These are phyloP conservation scores for Prasinococcaceae sp. DNA, from an alignment of 139 green algal genomes.

Conservation along the genomic window DNA sequence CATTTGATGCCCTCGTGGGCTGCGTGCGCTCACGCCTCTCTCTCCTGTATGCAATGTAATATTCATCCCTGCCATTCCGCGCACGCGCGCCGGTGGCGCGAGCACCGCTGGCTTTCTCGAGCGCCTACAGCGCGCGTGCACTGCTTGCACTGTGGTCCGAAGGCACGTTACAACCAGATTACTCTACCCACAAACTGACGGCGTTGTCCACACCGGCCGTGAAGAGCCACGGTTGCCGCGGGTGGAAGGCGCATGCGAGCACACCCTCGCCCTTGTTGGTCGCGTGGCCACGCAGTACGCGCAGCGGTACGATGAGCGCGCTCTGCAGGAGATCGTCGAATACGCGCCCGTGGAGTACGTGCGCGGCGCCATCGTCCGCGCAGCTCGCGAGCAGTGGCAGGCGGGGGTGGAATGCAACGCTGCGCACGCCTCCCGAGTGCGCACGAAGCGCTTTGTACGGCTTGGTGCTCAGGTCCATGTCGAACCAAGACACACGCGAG, in stretches of 20 bases:
- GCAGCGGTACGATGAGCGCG: slow-evolving; percentile 85
- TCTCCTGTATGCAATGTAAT: too few species aligned
- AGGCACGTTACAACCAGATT: too few species aligned
- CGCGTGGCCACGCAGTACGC: slow-evolving; percentile 33
- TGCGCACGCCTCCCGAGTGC: slow-evolving; percentile 50
- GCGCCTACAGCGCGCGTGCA: too few species aligned
- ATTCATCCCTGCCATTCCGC: too few species aligned
- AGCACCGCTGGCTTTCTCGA: too few species aligned
- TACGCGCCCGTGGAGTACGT: slow-evolving; percentile 88
- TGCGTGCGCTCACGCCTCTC: too few species aligned
- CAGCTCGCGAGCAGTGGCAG: slow-evolving; percentile 83
- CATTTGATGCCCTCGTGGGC: too few species aligned
- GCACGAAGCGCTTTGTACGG: slow-evolving; percentile 55
- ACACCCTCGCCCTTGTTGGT: slow-evolving; percentile 31
- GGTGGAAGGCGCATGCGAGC: slow-evolving; percentile 75
- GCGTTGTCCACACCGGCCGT: slow-evolving; percentile 70
- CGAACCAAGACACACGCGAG: slow-evolving; percentile 78
- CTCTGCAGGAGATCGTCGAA: slow-evolving; percentile 90
- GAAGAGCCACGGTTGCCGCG: slow-evolving; percentile 90
- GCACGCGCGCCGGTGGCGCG: too few species aligned
- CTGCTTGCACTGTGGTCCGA: too few species aligned
- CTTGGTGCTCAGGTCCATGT: slow-evolving; percentile 85
- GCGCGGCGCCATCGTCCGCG: slow-evolving; percentile 59
- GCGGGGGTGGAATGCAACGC: slow-evolving; percentile 64
- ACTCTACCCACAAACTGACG: slow-evolving; percentile 48